phyloP scores from a whole-genome alignment of 805 yeast genomes.

The Kuraishia cidri region DNA sequence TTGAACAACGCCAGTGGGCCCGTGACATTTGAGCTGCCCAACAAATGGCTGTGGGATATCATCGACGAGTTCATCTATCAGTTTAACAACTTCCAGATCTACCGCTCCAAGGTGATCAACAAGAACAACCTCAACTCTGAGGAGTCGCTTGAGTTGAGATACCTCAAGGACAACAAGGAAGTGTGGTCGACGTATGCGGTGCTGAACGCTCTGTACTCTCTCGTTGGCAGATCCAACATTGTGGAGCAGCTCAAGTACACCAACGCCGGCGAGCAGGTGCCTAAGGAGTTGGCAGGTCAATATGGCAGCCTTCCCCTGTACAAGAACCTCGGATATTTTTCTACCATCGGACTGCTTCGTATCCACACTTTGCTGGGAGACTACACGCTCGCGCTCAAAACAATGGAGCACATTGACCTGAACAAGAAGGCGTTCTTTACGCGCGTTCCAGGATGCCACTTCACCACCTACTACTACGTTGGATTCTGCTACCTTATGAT shows the following conservation, averaged over 20 bases:
- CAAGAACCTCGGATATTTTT: constrained; percentile 37
- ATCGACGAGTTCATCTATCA: constrained; percentile 44
- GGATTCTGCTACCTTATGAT: constrained; percentile 43
- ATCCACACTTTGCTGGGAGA: constrained; percentile 42
- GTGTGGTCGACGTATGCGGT: constrained; percentile 39
- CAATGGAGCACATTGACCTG: constrained; percentile 36
- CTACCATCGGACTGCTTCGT: constrained; percentile 37
- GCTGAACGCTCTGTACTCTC: constrained; percentile 36
- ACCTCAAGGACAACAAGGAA: constrained; percentile 26
- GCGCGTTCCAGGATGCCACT: constrained; percentile 38
- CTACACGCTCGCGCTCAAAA: constrained; percentile 36
- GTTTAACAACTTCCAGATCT: constrained; percentile 33
- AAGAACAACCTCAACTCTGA: constrained; percentile 16
- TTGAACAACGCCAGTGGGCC: constrained; percentile 33
- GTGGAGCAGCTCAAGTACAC: constrained; percentile 27
- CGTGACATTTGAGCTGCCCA: constrained; percentile 34
- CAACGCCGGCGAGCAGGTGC: constrained; percentile 12
- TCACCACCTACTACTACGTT: constrained; percentile 38
- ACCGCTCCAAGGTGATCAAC: constrained; percentile 25
- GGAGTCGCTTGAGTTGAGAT: constrained; percentile 21
- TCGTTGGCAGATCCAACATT: constrained; percentile 23
- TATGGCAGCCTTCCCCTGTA: constrained; percentile 32
- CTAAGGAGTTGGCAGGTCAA: constrained; percentile 27
- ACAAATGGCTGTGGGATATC: constrained; percentile 43
- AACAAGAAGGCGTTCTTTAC: constrained; percentile 37